Evolutionary conservation across 805 yeast genomes (phyloP).

Genomic region (Yarrowia hollandica): DNA sequence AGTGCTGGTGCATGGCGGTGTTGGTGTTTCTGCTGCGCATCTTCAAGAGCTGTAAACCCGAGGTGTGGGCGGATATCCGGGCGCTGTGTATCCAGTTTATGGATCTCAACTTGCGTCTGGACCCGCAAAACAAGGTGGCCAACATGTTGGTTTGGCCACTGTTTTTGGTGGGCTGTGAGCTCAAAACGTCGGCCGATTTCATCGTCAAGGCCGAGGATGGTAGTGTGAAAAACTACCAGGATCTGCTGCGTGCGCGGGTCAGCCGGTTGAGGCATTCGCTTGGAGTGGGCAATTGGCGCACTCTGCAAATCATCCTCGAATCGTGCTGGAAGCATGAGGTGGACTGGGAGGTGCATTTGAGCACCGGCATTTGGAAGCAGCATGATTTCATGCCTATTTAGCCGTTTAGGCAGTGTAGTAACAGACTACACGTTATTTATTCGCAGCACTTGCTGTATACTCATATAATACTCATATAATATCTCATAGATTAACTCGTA

Average conservation of each 20-base stretch:
- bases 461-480: no score
- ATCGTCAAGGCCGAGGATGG: constrained; percentile 1
- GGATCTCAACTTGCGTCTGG: constrained; percentile 8
- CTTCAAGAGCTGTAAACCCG: constrained; percentile 26
- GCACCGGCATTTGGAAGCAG: constrained; percentile 19
- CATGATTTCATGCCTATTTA: constrained; percentile 26
- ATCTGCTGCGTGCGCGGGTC: not conserved
- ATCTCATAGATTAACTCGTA: no score
- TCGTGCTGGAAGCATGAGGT: constrained; percentile 21
- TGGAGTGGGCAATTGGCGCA: constrained; percentile 21
- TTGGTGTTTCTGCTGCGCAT: constrained; percentile 20
- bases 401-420: not conserved
- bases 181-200: not conserved
- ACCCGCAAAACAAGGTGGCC: constrained; percentile 18
- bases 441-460: no score
- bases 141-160: constrained; percentile 22
- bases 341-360: constrained; percentile 25
- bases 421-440: no score
- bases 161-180: constrained; percentile 18
- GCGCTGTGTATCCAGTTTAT: constrained; percentile 22
- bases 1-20: constrained; percentile 23
- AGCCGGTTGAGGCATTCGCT: not conserved
- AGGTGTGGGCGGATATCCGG: constrained; percentile 24
- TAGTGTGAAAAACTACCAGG: constrained; percentile 8
- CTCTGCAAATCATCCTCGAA: constrained; percentile 8